Conservation (phyloP, 176 grass and related monocot genomes). For the Oryza nivara region DNA sequence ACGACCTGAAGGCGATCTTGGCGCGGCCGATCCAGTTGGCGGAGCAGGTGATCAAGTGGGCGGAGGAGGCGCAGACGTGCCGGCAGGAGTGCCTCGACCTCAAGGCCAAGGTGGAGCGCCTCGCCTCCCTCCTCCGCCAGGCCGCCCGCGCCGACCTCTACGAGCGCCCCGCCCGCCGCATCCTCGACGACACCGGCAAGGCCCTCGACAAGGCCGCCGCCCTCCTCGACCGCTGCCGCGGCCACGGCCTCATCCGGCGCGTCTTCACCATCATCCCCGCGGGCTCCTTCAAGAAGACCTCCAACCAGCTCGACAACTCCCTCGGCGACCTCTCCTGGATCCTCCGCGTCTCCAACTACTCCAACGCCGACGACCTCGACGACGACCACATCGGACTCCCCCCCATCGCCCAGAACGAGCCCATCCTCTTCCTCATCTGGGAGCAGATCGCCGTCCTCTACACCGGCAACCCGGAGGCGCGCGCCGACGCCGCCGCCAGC, state of each 20-base stretch:
- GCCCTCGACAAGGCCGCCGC: conserved; percentile 69
- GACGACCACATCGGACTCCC: conserved; percentile 68
- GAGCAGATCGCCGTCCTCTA: conserved; percentile 72
- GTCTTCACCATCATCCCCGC: conserved; percentile 74
- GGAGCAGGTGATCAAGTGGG: conserved; percentile 87
- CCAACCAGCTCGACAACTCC: conserved; percentile 71
- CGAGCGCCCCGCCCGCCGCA: conserved; percentile 86
- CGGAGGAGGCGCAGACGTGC: conserved; percentile 65
- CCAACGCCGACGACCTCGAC: conserved; percentile 41
- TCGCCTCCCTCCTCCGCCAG: conserved; percentile 77
- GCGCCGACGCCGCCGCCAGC: conserved; percentile 67
- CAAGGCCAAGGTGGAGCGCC: conserved; percentile 73
- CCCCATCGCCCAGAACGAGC: conserved; percentile 74
- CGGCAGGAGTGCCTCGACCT: conserved; percentile 82
- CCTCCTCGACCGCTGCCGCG: conserved; percentile 52
- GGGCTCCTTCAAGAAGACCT: conserved; percentile 57
- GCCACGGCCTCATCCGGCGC: conserved; percentile 46
- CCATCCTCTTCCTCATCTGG: conserved; percentile 83
- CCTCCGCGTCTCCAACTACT: conserved; percentile 69
- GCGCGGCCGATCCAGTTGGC: conserved; percentile 92
- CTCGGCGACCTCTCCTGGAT: conserved; percentile 82
- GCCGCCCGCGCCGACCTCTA: conserved; percentile 91
- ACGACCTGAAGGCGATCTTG: conserved; percentile 72
- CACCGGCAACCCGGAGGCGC: conserved; percentile 59
- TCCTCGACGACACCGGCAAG: conserved; percentile 76